Percentiles rank a stretch among this genome's conserved stretches.
Evolutionary conservation across 495 filamentous ascomycete species (phyloP).

Genomic region (Eremomyces bilateralis): DNA sequence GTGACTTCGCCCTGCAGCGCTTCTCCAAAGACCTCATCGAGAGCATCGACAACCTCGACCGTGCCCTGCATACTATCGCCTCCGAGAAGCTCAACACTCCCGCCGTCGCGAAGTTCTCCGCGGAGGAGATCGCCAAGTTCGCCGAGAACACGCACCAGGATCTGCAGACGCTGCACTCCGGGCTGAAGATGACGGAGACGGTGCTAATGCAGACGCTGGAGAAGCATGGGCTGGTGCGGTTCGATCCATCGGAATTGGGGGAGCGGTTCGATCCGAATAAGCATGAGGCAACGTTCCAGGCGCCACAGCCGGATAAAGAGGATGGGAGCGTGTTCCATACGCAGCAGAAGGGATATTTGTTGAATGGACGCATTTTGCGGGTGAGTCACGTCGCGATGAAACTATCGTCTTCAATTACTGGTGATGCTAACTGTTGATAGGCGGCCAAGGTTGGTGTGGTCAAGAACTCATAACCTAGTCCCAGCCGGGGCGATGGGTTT

Average conservation of each 20-base stretch:
- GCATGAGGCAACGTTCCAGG: slow-evolving; percentile 91
- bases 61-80: slow-evolving; percentile 62
- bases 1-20: slow-evolving; percentile 81
- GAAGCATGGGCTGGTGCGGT: slow-evolving; percentile 85
- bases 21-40: slow-evolving; percentile 92
- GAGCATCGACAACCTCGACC: slow-evolving; percentile 88
- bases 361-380: slow-evolving; percentile 76
- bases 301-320: slow-evolving; percentile 62
- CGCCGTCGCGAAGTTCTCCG: slow-evolving; percentile 3
- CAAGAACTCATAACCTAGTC: slow-evolving; percentile 37
- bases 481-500: too few species aligned
- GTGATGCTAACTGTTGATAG: slow-evolving; percentile 16
- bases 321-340: slow-evolving; percentile 77
- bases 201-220: slow-evolving; percentile 73
- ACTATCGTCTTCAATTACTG: too few species aligned
- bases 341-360: slow-evolving; percentile 81
- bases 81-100: slow-evolving; percentile 38
- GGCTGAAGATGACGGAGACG: slow-evolving; percentile 80
- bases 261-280: slow-evolving; percentile 80
- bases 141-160: slow-evolving; percentile 30
- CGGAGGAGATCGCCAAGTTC: not conserved
- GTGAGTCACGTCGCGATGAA: slow-evolving; percentile 24
- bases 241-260: slow-evolving; percentile 43
- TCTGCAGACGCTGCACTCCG: slow-evolving; percentile 60
- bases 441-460: slow-evolving; percentile 93